phyloP scores from a whole-genome alignment of 2,329 filamentous ascomycete species.

The Cryphonectria carpinicola region DNA sequence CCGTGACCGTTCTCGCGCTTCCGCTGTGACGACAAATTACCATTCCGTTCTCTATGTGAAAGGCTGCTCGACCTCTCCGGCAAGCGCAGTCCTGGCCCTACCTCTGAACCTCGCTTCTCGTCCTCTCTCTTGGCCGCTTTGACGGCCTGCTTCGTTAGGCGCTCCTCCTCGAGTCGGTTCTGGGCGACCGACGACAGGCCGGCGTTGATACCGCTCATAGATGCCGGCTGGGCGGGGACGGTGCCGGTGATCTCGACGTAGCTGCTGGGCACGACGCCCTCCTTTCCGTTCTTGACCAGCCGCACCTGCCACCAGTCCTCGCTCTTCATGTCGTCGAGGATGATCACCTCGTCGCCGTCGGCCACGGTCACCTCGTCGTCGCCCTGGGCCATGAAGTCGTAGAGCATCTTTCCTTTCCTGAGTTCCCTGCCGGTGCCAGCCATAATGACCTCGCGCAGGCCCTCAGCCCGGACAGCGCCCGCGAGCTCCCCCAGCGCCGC shows the following conservation, averaged over 20 bases:
- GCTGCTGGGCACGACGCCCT: conserved; percentile 94
- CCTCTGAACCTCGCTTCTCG: conserved; percentile 62
- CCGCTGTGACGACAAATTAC: conserved; percentile 72
- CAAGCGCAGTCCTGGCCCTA: conserved; percentile 77
- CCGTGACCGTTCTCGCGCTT: conserved; percentile 68
- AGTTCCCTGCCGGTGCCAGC: conserved; percentile 70
- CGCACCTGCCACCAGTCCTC: conserved; percentile 99
- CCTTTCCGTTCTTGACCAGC: conserved; percentile 86
- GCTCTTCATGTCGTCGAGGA: conserved; percentile 88
- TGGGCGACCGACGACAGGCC: conserved; percentile 74
- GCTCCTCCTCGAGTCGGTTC: conserved; percentile 77
- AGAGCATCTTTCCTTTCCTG: conserved; percentile 82
- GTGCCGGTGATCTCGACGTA: conserved; percentile 88
- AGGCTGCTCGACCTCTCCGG: conserved; percentile 82
- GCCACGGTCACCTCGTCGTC: conserved; percentile 95
- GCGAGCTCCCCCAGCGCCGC: conserved; percentile 85
- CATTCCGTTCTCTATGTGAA: conserved; percentile 66
- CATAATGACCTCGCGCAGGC: conserved; percentile 81
- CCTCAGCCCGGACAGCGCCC: conserved; percentile 81
- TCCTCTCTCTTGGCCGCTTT: conserved; percentile 63
- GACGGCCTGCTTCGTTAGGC: conserved; percentile 79
- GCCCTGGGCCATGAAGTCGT: conserved; percentile 95
- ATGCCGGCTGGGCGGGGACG: conserved; percentile 53
- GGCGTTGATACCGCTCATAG: conserved; percentile 55
- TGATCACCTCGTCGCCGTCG: conserved; percentile 85